Percentiles rank a stretch among this genome's conserved stretches.
Conservation (phyloP, 129 eudicot genomes). For the Erigeron canadensis region DNA sequence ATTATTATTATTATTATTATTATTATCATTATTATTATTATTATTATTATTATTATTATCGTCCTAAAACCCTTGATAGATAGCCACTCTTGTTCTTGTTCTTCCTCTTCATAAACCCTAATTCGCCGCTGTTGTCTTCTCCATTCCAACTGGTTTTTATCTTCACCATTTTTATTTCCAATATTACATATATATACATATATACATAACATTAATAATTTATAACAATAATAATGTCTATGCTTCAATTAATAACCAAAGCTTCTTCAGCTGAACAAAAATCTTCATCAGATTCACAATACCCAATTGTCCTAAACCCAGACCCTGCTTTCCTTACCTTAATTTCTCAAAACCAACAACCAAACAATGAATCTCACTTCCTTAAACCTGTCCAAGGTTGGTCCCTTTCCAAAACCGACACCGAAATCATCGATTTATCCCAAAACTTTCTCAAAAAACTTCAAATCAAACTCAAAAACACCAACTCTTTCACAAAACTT, state of each 20-base stretch:
- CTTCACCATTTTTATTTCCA: not conserved
- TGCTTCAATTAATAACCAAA: constrained; percentile 59
- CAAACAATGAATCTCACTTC: constrained; percentile 18
- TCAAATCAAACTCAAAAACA: constrained; percentile 47
- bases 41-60: too few relatives aligned
- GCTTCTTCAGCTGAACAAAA: constrained; percentile 21
- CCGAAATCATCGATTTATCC: constrained; percentile 32
- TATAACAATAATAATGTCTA: constrained; percentile 39
- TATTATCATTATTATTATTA: too few relatives aligned
- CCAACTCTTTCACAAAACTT: constrained; percentile 30
- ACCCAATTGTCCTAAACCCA: constrained; percentile 56
- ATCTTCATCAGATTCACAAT: constrained; percentile 24
- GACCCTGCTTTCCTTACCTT: constrained; percentile 45
- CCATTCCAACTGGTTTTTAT: not conserved
- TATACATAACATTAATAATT: too few relatives aligned
- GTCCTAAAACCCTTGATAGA: too few relatives aligned
- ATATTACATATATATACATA: not conserved
- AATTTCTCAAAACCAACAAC: constrained; percentile 35
- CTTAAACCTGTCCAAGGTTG: constrained; percentile 48
- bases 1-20: too few relatives aligned
- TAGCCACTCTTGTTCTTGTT: too few relatives aligned
- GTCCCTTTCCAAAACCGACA: constrained; percentile 46
- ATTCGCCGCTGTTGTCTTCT: too few relatives aligned
- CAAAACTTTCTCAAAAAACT: constrained; percentile 40
- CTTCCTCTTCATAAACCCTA: too few relatives aligned